Base-by-base conservation (phyloP, 345 rosid species). In the Mallotus nudiflorus region DNA sequence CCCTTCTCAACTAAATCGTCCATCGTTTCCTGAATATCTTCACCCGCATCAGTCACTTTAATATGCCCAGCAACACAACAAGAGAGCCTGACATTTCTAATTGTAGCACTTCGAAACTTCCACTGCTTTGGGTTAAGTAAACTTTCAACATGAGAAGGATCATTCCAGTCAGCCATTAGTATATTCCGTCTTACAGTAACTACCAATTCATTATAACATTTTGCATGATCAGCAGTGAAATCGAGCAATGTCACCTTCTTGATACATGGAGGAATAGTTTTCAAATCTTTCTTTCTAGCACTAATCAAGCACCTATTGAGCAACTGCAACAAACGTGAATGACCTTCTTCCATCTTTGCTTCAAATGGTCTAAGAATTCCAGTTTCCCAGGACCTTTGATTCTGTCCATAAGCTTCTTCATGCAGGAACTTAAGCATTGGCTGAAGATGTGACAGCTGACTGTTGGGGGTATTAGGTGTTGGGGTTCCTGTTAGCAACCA, bases 401-500 rank as follows among this genome's bases (percentile, higher is more conserved):
- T 85, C 74, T 80, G 86, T 50, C 99, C 99, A 77, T 90, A 95
- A 29, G 82, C 92, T 84, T 92, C 87, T 71, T 95, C 99, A 48
- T 89, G 99, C 68, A 95, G 91, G 84, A 95, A 95, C 87, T 76
- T 88, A 33, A 95, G 90, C 85, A 95, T 82, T 67, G 92, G 89
- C 72, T 90, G 97, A 79, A 95, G 91, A 82, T 95, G 90, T 9
- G 89, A 84, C 62, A 95, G 77, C 74, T 92, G 96, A 78, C 92
- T 87, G 75, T 85, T 85, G 40, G 97, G 97, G 13, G 92, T 90
- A 79, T 89, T 85, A 16, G 96, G 93, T 68, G 97, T 86, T 56
- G 99, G 99, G 55, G 99, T 95, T 82, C 99, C 99, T 6, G 99
- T 95, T 74, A 95, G 77, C 73, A 95, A 67, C 97, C 99, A 95